Conservation (phyloP, 129 eudicot genomes). For the carrot (Daucus carota) region DH1_v3.0 NC_030384.2:48181001-48181500, state of each 20-base stretch:
- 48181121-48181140: background rate
- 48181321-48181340: background rate
- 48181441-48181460: too few species aligned
- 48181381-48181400: background rate
- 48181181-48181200: too few species aligned
- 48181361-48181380: background rate
- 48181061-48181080: constrained; percentile 81
- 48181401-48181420: background rate
- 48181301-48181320: background rate
- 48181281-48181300: too few species aligned
- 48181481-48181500: background rate
- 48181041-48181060: constrained; percentile 88
- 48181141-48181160: background rate
- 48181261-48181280: too few species aligned
- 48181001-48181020: constrained; percentile 97
- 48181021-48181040: constrained; percentile 96
- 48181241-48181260: too few species aligned
- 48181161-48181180: background rate
- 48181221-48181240: too few species aligned
- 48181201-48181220: too few species aligned
- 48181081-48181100: constrained; percentile 41
- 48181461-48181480: too few species aligned
- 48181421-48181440: too few species aligned
- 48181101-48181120: background rate
- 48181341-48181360: background rate